phyloP scores from a whole-genome alignment of 345 rosid species.

The Aquilaria malaccensis region DNA sequence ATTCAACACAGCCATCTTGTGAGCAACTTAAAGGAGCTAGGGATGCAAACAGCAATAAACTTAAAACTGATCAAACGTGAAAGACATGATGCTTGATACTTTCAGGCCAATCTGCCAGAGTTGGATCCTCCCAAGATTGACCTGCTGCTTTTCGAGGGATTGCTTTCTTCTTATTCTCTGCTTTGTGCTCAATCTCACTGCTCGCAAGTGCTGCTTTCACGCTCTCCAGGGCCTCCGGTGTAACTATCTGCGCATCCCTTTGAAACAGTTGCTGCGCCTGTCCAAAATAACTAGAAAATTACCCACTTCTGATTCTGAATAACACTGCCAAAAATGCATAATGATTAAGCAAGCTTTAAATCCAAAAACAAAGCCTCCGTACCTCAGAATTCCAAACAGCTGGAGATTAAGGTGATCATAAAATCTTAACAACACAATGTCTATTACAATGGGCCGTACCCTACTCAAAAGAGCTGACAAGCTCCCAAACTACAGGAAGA shows the following conservation, averaged over 20 bases:
- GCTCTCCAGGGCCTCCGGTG: constrained; percentile 94
- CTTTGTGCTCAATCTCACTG: constrained; percentile 87
- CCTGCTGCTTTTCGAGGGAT: constrained; percentile 98
- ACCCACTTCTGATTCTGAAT: constrained; percentile 1
- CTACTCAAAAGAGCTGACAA: no score
- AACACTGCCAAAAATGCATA: no score
- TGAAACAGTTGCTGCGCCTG: constrained; percentile 94
- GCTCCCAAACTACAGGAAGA: no score
- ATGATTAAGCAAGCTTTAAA: no score
- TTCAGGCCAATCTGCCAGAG: constrained; percentile 98
- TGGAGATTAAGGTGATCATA: no score
- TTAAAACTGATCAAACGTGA: background rate
- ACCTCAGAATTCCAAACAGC: no score
- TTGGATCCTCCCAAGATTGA: constrained; percentile 93
- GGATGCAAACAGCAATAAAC: background rate
- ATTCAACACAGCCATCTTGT: background rate
- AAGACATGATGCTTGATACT: constrained; percentile 36
- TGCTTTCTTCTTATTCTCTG: constrained; percentile 86
- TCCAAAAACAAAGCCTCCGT: no score
- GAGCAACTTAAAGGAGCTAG: background rate
- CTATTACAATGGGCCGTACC: no score
- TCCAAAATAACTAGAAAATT: constrained; percentile 17
- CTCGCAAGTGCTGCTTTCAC: constrained; percentile 95
- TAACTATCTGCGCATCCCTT: constrained; percentile 88
- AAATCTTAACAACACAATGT: no score